Evolutionary conservation across 2,329 filamentous ascomycete genomes (phyloP), one percentile per base, ranked within the genome.

Genomic region (Phialophora chinensis): DNA sequence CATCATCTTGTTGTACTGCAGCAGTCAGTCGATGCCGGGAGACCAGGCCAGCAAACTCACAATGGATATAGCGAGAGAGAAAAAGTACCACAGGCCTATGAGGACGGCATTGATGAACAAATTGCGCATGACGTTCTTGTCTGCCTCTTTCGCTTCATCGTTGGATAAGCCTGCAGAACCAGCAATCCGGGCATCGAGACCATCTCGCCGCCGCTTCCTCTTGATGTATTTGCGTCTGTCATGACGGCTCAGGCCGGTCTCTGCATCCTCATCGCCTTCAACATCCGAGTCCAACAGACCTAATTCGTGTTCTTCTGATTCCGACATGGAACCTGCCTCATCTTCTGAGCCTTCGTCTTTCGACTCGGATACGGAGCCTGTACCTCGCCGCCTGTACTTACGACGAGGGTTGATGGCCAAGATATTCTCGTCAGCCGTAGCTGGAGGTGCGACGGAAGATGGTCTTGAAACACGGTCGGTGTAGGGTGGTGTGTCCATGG

Each of bases 1-100:
- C 94, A 99, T 98, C 95, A 95, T 98, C 82, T 97, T 98, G 85
- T 99, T 99, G 84, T 98, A 99, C 90, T 95, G 73, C 44, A 8
- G 52, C 52, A n/a, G 38, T 71, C 62, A 74, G 68, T 67, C 52
- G 49, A 56, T 55, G 58, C 20, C 47, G 23, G 35, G 10, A n/a
- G 33, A 23, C n/a, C 4, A 17, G 25, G 42, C 14, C 23, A 20
- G 47, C 23, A 50, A 60, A 83, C 90, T 82, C 85, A 94, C 91
- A 73, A 97, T 85, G 68, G 93, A 96, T 77, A 97, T 97, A 58
- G 91, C 92, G 71, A 98, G 86, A 20, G 93, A 97, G 79, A 98
- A 98, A 47, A 93, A 81, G 76, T 91, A 95, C 94, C 95, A 99
- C 70, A 96, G 79, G 27, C 86, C 85, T 71, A 98, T 97, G 71